phyloP scores from a whole-genome alignment of 1,284 basidiomycete genomes.

The Schizophyllum commune region DNA sequence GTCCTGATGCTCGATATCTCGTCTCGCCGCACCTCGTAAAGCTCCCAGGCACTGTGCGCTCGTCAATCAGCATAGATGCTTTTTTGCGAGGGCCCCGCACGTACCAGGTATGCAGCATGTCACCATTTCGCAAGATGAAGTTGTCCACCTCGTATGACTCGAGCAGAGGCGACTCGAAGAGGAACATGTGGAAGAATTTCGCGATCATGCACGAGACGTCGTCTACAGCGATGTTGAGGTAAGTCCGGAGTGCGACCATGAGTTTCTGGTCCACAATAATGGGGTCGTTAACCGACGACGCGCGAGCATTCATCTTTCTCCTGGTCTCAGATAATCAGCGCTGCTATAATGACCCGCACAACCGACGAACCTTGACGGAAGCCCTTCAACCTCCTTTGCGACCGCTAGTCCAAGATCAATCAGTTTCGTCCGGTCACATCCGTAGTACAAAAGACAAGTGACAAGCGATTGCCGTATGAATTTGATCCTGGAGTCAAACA shows the following conservation, averaged over 20 bases:
- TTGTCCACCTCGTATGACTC: constrained; percentile 63
- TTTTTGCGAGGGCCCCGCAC: constrained; percentile 8
- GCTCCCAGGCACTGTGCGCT: constrained; percentile 50
- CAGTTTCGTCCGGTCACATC: constrained; percentile 47
- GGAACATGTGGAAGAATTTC: constrained; percentile 54
- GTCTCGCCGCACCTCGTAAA: constrained; percentile 50
- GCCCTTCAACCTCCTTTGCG: constrained; percentile 36
- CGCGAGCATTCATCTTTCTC: constrained; percentile 37
- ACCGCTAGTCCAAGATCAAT: constrained; percentile 34
- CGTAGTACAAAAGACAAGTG: constrained; percentile 53
- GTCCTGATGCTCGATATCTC: constrained; percentile 46
- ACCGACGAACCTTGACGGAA: constrained; percentile 58
- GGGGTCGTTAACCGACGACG: constrained; percentile 40
- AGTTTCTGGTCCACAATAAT: constrained; percentile 47
- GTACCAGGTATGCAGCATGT: constrained; percentile 49
- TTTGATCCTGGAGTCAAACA: constrained; percentile 21
- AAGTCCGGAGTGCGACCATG: constrained; percentile 44
- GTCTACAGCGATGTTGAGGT: constrained; percentile 40
- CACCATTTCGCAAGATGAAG: constrained; percentile 56
- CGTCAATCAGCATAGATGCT: neutral
- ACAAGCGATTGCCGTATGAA: constrained; percentile 54
- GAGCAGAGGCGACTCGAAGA: constrained; percentile 48
- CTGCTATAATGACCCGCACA: too few relatives aligned
- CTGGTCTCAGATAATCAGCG: too few relatives aligned
- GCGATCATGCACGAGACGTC: constrained; percentile 47